Evolutionary conservation across 164 flowering plant genomes (phyloP).

Genomic region (Vitis cinerea): DNA sequence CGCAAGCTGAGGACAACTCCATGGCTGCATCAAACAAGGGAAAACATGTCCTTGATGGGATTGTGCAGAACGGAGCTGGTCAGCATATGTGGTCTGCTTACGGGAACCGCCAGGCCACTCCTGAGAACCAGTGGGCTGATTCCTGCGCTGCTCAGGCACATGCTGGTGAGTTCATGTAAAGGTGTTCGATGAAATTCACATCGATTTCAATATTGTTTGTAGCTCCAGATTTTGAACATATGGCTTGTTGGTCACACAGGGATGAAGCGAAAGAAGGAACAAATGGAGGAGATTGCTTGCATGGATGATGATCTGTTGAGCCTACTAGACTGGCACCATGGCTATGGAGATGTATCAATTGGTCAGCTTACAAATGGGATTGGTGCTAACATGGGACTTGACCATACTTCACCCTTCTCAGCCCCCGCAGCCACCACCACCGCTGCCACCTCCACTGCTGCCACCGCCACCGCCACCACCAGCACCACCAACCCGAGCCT

Average conservation of each 20-base stretch:
- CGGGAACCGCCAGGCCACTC: neutral
- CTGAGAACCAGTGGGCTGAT: slow-evolving; percentile 12
- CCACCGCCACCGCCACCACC: slow-evolving; percentile 15
- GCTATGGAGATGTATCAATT: neutral
- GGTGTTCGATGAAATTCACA: neutral
- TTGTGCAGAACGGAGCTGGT: neutral
- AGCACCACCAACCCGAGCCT: slow-evolving; percentile 9
- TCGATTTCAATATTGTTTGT: too few relatives aligned
- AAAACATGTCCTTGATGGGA: slow-evolving; percentile 1
- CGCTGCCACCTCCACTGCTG: neutral
- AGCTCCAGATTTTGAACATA: too few relatives aligned
- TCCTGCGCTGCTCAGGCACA: slow-evolving; percentile 25
- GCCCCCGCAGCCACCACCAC: slow-evolving; percentile 17
- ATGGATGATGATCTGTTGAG: slow-evolving; percentile 53
- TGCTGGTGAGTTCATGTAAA: slow-evolving; percentile 14
- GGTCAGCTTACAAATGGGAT: neutral
- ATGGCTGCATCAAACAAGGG: neutral
- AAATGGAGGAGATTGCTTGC: slow-evolving; percentile 26
- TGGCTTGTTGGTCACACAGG: slow-evolving; percentile 16
- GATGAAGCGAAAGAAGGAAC: slow-evolving; percentile 20
- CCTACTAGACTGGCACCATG: slow-evolving; percentile 40
- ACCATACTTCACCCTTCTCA: neutral
- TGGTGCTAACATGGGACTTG: neutral
- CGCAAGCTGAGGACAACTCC: too few relatives aligned
- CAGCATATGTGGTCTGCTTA: neutral